Evolutionary conservation across 202 grass and related monocot species (phyloP).

Genomic region (Elaeis oleifera): DNA sequence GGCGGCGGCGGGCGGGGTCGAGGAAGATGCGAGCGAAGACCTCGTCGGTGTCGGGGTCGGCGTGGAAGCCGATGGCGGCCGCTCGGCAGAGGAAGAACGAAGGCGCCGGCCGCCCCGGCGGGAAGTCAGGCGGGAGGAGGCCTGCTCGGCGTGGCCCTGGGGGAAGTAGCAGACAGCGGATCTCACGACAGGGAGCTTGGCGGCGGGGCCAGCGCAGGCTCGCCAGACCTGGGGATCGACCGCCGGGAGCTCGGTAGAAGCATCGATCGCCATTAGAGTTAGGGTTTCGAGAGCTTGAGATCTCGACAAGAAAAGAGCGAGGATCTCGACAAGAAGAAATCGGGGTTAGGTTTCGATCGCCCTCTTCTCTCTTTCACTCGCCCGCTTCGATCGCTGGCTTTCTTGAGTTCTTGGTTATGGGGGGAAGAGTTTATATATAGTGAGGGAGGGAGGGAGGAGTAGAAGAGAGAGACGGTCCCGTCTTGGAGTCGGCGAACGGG

Average conservation of each 20-base stretch:
- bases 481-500: no score
- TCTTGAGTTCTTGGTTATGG: no score
- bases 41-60: not conserved
- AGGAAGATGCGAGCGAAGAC: not conserved
- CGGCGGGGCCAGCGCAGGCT: not conserved
- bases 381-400: no score
- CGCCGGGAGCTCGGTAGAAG: not conserved
- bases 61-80: not conserved
- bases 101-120: not conserved
- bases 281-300: no score
- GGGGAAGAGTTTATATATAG: no score
- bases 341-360: no score
- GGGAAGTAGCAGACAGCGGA: conserved; percentile 9
- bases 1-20: not conserved
- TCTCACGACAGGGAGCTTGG: not conserved
- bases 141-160: conserved; percentile 14
- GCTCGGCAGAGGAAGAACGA: not conserved
- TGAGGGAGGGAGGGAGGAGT: no score
- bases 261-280: no score
- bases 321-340: no score
- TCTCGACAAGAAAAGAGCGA: no score
- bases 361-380: no score
- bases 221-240: conserved; percentile 6
- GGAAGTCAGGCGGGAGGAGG: not conserved
- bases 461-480: no score